Conservation (phyloP, 257 asterid genomes). For the Jasminum sambac region DNA sequence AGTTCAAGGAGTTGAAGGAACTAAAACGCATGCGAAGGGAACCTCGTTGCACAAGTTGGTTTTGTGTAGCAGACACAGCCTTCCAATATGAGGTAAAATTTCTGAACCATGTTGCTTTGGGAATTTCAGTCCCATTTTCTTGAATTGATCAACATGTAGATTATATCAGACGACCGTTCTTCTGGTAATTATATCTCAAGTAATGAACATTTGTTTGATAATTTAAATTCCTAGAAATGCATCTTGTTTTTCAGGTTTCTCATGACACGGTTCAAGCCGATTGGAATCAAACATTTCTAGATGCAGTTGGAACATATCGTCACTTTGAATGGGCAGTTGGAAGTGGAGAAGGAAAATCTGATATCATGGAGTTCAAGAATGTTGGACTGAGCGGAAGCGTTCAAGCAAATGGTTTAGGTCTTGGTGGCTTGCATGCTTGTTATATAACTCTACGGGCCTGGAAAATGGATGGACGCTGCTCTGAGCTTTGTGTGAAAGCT, state of each 20-base stretch:
- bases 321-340: conserved; percentile 99
- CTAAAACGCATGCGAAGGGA: conserved; percentile 82
- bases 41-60: conserved; percentile 90
- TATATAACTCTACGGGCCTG: conserved; percentile 88
- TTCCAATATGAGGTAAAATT: conserved; percentile 84
- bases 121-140: background rate
- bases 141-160: conserved; percentile 17
- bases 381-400: conserved; percentile 86
- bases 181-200: conserved; percentile 6
- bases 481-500: conserved; percentile 88
- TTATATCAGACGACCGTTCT: conserved; percentile 3
- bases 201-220: conserved; percentile 9
- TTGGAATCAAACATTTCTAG: conserved; percentile 88
- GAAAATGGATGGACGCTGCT: conserved; percentile 83
- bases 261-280: conserved; percentile 83
- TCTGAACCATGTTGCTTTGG: conserved; percentile 19
- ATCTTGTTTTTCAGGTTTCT: conserved; percentile 68
- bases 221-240: conserved; percentile 21
- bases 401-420: conserved; percentile 82
- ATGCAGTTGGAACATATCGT: conserved; percentile 67
- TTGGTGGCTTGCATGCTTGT: conserved; percentile 74
- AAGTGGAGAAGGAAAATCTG: conserved; percentile 92
- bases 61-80: conserved; percentile 93
- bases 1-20: conserved; percentile 95
- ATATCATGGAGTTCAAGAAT: conserved; percentile 81